Evolutionary conservation across 495 filamentous ascomycete genomes (phyloP), one percentile per base, ranked within the genome.

Genomic region (Xylaria intraflava): DNA sequence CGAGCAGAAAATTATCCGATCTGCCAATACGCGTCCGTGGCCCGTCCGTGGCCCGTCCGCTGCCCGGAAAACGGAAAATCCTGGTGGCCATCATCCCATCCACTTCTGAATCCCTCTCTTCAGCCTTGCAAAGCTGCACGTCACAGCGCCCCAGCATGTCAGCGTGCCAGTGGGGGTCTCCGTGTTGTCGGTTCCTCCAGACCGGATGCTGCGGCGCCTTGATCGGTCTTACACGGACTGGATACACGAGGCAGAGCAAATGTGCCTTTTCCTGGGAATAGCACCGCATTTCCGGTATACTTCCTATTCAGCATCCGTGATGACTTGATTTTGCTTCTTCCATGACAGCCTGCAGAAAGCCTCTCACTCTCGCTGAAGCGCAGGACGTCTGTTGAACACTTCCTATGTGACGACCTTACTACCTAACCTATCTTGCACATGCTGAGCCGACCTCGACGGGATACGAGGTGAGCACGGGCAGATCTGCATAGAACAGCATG

Each of bases 41-140:
- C 29, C 50, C 9, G 23, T 31, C 33, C 29, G 7, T 31, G 14
- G 51, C 38, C 52, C 52, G 23, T 38, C 39, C 35, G 27, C 24
- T 43, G 39, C 44, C 45, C 38, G 38, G 41, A 41, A 44, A 49
- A 39, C 38, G 38, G 41, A 41, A 44, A 49, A 39, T 8, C 46
- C 39, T 56, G 29, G 46, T 56, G 39, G 53, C 38, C n/a, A 31
- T 46, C 16, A 50, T 61, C 40, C 50, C 43, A 49, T 58, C 51
- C 49, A 54, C 53, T 64, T 52, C 55, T 42, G 51, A 45, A 59
- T 64, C 55, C 54, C 64, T 57, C 57, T 55, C 60, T 66, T 66
- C 64, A 66, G 64, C 64, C 64, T 66, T 66, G 64, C 62, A 64
- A 53, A 54, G 53, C 51, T 66, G 64, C 64, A 64, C 61, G 64